Evolutionary conservation across 2,329 filamentous ascomycete species (phyloP).

Genomic region (Colletotrichum musicola): DNA sequence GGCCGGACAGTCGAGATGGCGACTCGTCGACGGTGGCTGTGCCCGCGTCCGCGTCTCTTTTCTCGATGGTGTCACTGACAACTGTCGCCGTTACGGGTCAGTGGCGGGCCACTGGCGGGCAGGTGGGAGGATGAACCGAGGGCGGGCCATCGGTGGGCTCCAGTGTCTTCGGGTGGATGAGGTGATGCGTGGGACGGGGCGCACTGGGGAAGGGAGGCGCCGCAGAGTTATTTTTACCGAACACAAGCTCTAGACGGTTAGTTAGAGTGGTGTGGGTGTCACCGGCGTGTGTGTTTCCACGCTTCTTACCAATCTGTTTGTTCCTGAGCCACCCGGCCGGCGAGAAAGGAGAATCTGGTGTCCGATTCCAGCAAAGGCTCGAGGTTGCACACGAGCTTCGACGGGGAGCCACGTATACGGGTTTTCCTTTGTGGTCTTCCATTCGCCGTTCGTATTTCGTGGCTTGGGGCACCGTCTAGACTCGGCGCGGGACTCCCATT

Average conservation of each 20-base stretch:
- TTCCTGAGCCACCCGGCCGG: background rate
- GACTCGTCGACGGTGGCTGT: conserved; percentile 28
- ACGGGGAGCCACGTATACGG: conserved; percentile 2
- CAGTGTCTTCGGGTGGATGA: conserved; percentile 3
- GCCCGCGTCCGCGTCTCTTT: background rate
- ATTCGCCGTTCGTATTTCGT: conserved; percentile 1
- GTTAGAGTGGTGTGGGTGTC: too few species aligned
- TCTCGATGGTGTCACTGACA: background rate
- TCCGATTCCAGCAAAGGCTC: conserved; percentile 10
- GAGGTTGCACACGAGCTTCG: conserved; percentile 5
- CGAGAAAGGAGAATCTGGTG: conserved; percentile 16
- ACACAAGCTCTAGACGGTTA: too few species aligned
- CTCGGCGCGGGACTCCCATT: background rate
- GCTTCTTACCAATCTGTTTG: background rate
- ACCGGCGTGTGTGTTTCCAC: too few species aligned
- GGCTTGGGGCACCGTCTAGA: conserved; percentile 7
- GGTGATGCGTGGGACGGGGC: conserved; percentile 25
- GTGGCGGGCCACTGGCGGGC: background rate
- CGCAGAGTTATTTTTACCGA: conserved; percentile 32
- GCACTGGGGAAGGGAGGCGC: conserved; percentile 33
- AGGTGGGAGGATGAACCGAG: conserved; percentile 33
- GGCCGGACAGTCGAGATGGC: conserved; percentile 17
- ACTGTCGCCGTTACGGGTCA: too few species aligned
- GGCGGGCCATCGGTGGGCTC: background rate
- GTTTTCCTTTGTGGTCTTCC: background rate